Conservation (phyloP, 345 rosid genomes). For the Arabis alpina region DNA sequence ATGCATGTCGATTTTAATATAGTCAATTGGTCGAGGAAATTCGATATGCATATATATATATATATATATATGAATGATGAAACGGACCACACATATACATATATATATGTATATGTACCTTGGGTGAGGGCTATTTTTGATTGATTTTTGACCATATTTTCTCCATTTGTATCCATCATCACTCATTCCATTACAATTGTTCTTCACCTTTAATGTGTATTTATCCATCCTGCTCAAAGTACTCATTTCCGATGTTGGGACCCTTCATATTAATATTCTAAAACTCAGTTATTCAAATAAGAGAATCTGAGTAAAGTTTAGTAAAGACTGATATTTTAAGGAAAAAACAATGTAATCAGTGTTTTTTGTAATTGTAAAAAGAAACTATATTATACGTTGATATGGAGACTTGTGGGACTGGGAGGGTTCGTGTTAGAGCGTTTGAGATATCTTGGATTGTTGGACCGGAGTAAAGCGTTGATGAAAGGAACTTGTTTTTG, state of each 20-base stretch:
- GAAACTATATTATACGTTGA: neutral
- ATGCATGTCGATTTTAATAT: neutral
- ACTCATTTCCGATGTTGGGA: conserved; percentile 20
- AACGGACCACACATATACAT: neutral
- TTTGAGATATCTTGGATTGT: conserved; percentile 57
- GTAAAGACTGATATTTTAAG: neutral
- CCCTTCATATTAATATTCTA: conserved; percentile 3
- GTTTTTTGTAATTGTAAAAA: neutral
- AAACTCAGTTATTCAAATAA: neutral
- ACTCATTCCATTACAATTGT: conserved; percentile 55
- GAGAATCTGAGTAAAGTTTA: conserved; percentile 30
- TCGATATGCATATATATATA: neutral
- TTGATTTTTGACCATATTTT: conserved; percentile 90
- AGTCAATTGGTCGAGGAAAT: neutral
- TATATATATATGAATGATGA: neutral
- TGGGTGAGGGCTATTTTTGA: conserved; percentile 85
- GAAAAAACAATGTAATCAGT: neutral
- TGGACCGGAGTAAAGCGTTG: conserved; percentile 61
- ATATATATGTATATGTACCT: conserved; percentile 48
- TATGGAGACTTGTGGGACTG: conserved; percentile 10
- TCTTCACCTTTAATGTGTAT: conserved; percentile 74
- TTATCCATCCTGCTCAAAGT: conserved; percentile 56
- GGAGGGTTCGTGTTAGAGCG: conserved; percentile 42
- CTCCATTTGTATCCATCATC: conserved; percentile 99
- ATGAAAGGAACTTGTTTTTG: conserved; percentile 45